Evolutionary conservation across 2,329 filamentous ascomycete species (phyloP).

Genomic region (Beauveria medogensis): DNA sequence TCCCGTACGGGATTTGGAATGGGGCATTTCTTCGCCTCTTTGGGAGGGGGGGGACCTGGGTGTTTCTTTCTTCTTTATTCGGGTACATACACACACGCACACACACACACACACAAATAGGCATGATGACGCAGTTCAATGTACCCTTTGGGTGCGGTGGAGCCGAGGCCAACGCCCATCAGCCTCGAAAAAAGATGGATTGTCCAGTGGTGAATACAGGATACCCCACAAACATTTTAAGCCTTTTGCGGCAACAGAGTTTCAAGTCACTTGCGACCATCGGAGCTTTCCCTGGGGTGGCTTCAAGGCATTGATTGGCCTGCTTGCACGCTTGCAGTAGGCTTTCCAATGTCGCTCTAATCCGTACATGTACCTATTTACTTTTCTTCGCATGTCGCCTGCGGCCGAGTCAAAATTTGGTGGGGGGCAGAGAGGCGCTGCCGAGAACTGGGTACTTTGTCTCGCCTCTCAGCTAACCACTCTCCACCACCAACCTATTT

Average conservation of each 20-base stretch:
- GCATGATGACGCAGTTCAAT: constrained; percentile 1
- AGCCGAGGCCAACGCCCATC: neutral
- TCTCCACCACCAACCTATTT: constrained; percentile 2
- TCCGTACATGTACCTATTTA: neutral
- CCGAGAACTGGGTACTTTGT: neutral
- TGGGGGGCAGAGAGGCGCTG: neutral
- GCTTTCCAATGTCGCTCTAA: too few species aligned
- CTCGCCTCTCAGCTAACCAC: neutral
- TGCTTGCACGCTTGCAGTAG: too few species aligned
- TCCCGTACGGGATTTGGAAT: neutral
- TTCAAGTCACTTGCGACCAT: constrained; percentile 4
- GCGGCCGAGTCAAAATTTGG: neutral
- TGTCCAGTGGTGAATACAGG: too few species aligned
- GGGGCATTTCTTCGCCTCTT: neutral
- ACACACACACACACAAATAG: neutral
- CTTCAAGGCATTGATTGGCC: neutral
- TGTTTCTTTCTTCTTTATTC: neutral
- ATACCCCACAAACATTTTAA: neutral
- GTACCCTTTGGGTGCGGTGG: neutral
- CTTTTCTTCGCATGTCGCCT: constrained; percentile 2
- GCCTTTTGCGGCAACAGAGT: neutral
- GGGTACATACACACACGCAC: neutral
- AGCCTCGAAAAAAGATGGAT: neutral
- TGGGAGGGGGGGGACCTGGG: neutral
- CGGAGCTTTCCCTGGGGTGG: neutral